Percentiles rank a stretch among this genome's conserved stretches.
These are phyloP conservation scores for Microthyrium microscopicum DNA, from an alignment of 2,329 filamentous ascomycete genomes.

Conservation along the genomic window DNA sequence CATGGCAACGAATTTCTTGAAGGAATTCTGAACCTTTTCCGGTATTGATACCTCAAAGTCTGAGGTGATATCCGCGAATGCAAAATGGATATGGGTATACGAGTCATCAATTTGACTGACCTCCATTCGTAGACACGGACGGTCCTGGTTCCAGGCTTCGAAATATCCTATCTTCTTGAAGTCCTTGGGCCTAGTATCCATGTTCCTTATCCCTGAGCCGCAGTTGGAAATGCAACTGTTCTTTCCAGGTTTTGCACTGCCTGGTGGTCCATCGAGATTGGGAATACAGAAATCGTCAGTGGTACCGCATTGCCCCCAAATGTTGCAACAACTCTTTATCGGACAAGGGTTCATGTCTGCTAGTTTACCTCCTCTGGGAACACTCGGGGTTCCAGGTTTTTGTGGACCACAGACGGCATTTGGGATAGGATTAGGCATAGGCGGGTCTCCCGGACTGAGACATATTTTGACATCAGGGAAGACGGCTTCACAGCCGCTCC, in stretches of 20 bases:
- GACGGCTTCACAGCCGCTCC: conserved; percentile 23
- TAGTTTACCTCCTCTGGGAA: conserved; percentile 14
- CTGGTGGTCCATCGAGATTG: conserved; percentile 16
- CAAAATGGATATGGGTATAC: conserved; percentile 7
- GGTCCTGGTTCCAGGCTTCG: conserved; percentile 16
- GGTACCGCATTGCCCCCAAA: conserved; percentile 30
- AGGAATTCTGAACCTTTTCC: conserved; percentile 13
- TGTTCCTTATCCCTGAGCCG: conserved; percentile 20
- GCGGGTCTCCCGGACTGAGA: conserved; percentile 23
- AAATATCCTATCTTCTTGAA: conserved; percentile 18
- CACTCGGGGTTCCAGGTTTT: conserved; percentile 17
- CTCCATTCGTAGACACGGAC: conserved; percentile 17
- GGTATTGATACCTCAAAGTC: conserved; percentile 12
- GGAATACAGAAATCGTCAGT: conserved; percentile 27
- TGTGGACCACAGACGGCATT: conserved; percentile 14
- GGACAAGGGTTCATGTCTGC: conserved; percentile 17
- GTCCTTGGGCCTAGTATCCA: conserved; percentile 10
- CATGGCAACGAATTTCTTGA: conserved; percentile 17
- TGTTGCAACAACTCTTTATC: conserved; percentile 26
- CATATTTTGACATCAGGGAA: conserved; percentile 21
- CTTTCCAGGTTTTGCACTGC: conserved; percentile 19
- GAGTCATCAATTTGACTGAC: conserved; percentile 11
- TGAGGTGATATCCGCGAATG: conserved; percentile 19
- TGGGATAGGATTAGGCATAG: conserved; percentile 21
- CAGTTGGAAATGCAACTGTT: conserved; percentile 28